Evolutionary conservation across 352 stramenopile genomes (phyloP), one percentile per base, ranked within the genome.

Genomic region (Pythium monospermum): DNA sequence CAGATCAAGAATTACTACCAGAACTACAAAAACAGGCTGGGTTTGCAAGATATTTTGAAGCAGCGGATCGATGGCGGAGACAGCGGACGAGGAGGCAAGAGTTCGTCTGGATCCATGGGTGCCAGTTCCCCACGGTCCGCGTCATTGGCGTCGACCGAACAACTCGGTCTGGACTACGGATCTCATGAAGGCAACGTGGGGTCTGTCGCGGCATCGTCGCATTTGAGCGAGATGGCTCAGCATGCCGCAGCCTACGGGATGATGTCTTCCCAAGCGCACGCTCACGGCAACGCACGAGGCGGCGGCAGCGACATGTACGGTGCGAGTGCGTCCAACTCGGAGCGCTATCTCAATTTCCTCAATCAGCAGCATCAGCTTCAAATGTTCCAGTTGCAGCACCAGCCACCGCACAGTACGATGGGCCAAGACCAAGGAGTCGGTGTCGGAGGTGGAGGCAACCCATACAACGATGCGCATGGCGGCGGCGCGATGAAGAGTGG

Each of bases 1-100:
- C 86, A 96, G 55, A 94, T 96, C 59, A 96, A 96, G 57, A 96
- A 96, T 37, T 96, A 95, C 63, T 96, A 95, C 51, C 87, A 96
- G 59, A 96, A 96, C 51, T 96, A 96, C 68, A 96, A 96, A 74
- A 94, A 95, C 36, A 68, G 85, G 4, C 66, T 96, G 12, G 89
- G 89, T 21, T 49, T 96, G 16, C 84, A 96, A 59, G 84, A 94
- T 49, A 90, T 93, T 35, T 46, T 94, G 30, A 92, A 89, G 63
- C 78, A 84, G 41, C 66, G 84, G 6, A 83, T 88, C 21, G 82
- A 93, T 26, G 72, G 60, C 31, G 44, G 56, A 6, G 45, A 22
- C 23, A 32, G 49, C 5, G 53, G 39, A 12, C n/a, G n/a, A n/a
- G n/a, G n/a, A n/a, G n/a, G n/a, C n/a, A n/a, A n/a, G n/a, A 38